A percentile compares a stretch with the other conserved stretches of the same genome.
phyloP scores from a whole-genome alignment of 768 basidiomycete genomes.

The Agrocybe pediades region DNA sequence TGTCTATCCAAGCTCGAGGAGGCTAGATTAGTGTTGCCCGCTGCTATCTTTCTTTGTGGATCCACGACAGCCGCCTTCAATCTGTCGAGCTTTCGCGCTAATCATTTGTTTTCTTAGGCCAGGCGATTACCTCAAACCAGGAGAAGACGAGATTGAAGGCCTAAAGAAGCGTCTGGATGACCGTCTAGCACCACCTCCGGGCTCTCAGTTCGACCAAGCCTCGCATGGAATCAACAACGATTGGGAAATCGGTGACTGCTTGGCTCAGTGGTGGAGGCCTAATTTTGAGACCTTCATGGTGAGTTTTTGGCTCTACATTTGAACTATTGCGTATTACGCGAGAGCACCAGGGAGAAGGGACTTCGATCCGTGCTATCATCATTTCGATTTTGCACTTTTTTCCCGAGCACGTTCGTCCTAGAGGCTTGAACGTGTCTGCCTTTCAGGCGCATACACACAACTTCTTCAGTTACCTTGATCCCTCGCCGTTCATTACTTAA shows the following conservation, averaged over 20 bases:
- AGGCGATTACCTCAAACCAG: conserved; percentile 97
- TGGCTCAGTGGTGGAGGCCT: conserved; percentile 99
- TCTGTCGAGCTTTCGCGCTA: background rate
- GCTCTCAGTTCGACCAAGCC: conserved; percentile 68
- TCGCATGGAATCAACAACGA: conserved; percentile 81
- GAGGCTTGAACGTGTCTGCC: background rate
- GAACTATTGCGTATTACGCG: too few species aligned
- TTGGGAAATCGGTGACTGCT: conserved; percentile 95
- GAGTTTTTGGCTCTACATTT: conserved; percentile 28
- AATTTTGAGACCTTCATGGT: conserved; percentile 99
- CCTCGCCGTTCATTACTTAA: background rate
- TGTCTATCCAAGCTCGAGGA: too few species aligned
- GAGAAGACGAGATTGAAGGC: conserved; percentile 91
- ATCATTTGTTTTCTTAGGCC: conserved; percentile 52
- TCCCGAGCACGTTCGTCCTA: background rate
- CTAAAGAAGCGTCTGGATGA: conserved; percentile 88
- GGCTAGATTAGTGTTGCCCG: too few species aligned
- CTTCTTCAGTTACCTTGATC: background rate
- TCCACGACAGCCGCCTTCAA: too few species aligned
- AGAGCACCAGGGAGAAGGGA: too few species aligned
- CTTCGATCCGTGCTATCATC: too few species aligned
- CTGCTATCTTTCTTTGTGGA: too few species aligned
- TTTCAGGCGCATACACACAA: background rate
- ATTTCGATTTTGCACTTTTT: background rate
- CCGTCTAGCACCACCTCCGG: conserved; percentile 78